Evolutionary conservation across 345 rosid genomes (phyloP).

Genomic region (Populus deltoides): DNA sequence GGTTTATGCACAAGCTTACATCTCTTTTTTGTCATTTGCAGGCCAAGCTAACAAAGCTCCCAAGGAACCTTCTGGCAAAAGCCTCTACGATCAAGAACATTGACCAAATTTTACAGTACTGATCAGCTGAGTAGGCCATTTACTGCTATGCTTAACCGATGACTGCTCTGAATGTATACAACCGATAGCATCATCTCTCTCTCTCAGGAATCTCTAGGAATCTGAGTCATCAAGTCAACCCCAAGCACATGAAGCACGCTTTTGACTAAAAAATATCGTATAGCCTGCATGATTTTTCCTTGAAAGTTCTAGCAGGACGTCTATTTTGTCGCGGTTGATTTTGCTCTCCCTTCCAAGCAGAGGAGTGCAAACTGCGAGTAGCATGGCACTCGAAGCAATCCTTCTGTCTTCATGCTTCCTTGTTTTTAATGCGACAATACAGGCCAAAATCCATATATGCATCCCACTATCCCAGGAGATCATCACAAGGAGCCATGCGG

Average conservation of each 20-base stretch:
- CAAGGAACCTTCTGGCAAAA: conserved; percentile 78
- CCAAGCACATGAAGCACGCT: neutral
- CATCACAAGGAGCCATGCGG: no score
- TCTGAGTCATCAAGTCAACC: conserved; percentile 13
- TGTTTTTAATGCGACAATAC: no score
- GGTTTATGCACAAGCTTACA: neutral
- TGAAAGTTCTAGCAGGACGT: neutral
- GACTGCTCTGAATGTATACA: neutral
- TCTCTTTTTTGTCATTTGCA: conserved; percentile 25
- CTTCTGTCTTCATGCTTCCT: no score
- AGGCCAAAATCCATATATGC: no score
- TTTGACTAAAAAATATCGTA: neutral
- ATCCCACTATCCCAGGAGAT: no score
- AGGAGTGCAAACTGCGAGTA: no score
- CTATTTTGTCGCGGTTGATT: neutral
- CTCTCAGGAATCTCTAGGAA: conserved; percentile 6
- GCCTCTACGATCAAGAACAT: conserved; percentile 66
- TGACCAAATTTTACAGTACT: conserved; percentile 53
- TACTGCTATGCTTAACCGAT: neutral
- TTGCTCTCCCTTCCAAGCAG: no score
- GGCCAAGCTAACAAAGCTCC: conserved; percentile 67
- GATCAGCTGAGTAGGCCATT: conserved; percentile 38
- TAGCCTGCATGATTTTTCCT: neutral
- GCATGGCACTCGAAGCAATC: no score
- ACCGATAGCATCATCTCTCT: no score